Evolutionary conservation across 1,139 yeast species (phyloP), one percentile per base, ranked within the genome.

Genomic region (Kodamaea plutei): DNA sequence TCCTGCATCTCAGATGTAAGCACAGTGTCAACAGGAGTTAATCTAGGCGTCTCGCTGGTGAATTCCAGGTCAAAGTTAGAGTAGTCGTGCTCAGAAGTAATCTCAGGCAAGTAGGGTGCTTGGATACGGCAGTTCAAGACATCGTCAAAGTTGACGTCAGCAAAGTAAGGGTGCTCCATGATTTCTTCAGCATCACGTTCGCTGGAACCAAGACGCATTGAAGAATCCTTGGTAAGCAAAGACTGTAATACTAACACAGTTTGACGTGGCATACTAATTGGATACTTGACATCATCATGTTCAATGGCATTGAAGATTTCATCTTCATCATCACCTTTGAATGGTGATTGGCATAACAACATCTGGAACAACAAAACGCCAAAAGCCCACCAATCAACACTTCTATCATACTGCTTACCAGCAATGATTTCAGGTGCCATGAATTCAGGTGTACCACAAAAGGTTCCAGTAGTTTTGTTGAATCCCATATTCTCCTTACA

Each of bases 371-470:
- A 67, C 43, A 91, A 69, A 20, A 93, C 97, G 33, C 99, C 99
- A 67, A 89, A 87, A 0, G 98, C 97, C 98, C 98, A 91, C 98
- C 98, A 93, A 60, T 91, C 99, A 33, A 91, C 98, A 28, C 93
- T 84, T 47, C 95, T 77, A 30, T 88, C 93, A 52, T 91, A 91
- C 39, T 81, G 83, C 56, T 88, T 95, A 34, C 93, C 97, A 36
- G 85, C 79, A 50, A 93, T 71, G 46, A 91, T 89, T 59, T 91
- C 99, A 0, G 99, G 99, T 1, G 98, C 99, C 96, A 91, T 91
- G 48, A 91, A 87, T 56, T 91, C 98, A 0, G 99, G 98, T 1
- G 99, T 91, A 48, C 99, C 99, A 65, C 98, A 93, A 62, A 91
- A 91, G 0, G 99, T 91, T 8, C 91, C 84, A 0, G 98, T 93